Conservation (phyloP, 805 yeast species). For the Candida silvicultrix region DNA sequence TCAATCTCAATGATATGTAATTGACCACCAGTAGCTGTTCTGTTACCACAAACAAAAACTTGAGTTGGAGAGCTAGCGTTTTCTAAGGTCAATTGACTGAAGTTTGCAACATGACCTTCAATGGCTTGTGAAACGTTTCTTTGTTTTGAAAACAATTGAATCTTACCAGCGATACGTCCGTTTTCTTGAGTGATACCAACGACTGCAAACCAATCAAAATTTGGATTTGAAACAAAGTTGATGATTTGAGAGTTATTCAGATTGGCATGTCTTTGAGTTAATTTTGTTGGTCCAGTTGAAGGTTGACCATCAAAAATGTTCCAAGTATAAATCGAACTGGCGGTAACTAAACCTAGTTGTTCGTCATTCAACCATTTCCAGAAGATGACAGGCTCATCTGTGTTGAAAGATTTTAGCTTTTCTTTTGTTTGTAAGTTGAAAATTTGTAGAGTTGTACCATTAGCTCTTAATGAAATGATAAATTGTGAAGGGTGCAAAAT, state of each 20-base stretch:
- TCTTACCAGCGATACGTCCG: conserved; percentile 92
- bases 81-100: conserved; percentile 69
- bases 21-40: conserved; percentile 69
- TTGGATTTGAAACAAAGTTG: conserved; percentile 77
- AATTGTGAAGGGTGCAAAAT: conserved; percentile 90
- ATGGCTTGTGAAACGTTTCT: conserved; percentile 94
- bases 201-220: conserved; percentile 87
- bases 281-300: conserved; percentile 67
- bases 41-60: conserved; percentile 89
- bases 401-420: conserved; percentile 79
- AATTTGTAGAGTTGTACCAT: conserved; percentile 92
- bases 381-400: conserved; percentile 84
- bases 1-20: conserved; percentile 95
- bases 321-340: conserved; percentile 70
- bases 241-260: conserved; percentile 82
- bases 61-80: conserved; percentile 69
- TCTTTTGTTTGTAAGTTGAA: conserved; percentile 85
- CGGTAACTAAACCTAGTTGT: conserved; percentile 80
- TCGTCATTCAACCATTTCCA: conserved; percentile 89
- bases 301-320: conserved; percentile 76
- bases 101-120: conserved; percentile 95
- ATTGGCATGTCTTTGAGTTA: conserved; percentile 79
- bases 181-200: conserved; percentile 93
- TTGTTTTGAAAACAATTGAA: conserved; percentile 83
- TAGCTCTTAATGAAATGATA: conserved; percentile 90